These are phyloP conservation scores for Bauhinia variegata DNA, from an alignment of 306 rosid species.

Conservation along the genomic window DNA sequence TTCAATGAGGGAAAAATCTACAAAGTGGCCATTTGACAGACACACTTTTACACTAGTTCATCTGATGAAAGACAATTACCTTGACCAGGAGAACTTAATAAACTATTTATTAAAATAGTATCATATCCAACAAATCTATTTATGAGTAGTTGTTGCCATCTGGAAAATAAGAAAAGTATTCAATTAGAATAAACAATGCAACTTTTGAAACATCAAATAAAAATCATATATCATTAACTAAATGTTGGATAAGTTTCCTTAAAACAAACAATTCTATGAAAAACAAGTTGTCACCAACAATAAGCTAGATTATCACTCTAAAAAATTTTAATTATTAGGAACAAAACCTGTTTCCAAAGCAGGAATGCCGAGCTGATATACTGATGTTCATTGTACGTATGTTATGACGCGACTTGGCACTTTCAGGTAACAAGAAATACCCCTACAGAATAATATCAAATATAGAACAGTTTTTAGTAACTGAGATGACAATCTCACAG, in stretches of 20 bases:
- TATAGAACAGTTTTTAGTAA: conserved; percentile 34
- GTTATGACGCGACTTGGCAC: conserved; percentile 81
- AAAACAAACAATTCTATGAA: conserved; percentile 19
- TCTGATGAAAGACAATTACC: conserved; percentile 54
- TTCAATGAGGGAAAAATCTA: not conserved
- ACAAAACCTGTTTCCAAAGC: conserved; percentile 92
- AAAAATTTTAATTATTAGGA: conserved; percentile 6
- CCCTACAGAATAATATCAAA: conserved; percentile 60
- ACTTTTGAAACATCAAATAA: conserved; percentile 11
- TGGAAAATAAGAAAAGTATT: conserved; percentile 45
- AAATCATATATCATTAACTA: conserved; percentile 13
- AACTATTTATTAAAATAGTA: conserved; percentile 95
- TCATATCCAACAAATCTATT: conserved; percentile 98
- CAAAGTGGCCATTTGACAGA: not conserved
- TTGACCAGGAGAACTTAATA: conserved; percentile 91
- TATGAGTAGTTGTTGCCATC: conserved; percentile 98
- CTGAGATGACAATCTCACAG: conserved; percentile 18
- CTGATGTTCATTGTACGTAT: conserved; percentile 84
- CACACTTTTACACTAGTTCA: conserved; percentile 22
- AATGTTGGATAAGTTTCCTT: conserved; percentile 27
- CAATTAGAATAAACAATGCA: conserved; percentile 18
- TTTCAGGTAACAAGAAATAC: conserved; percentile 91
- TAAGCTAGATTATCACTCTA: conserved; percentile 20
- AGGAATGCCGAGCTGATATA: conserved; percentile 90
- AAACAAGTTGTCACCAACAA: conserved; percentile 16